These are phyloP conservation scores for Spergularia bocconei DNA, from an alignment of 148 eudicot genomes.

Conservation along the genomic window DNA sequence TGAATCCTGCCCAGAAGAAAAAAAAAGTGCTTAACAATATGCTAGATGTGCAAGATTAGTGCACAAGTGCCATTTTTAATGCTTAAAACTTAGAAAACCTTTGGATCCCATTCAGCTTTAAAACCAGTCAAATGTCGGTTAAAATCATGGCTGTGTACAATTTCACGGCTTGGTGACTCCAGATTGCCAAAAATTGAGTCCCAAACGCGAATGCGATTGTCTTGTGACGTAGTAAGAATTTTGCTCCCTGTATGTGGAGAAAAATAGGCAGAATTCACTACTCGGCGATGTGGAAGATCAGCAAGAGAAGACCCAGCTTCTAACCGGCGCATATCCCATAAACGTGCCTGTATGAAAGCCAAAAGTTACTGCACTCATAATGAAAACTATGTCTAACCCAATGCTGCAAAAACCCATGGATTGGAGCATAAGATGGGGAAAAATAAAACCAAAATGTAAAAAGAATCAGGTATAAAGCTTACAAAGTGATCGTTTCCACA, in stretches of 20 bases:
- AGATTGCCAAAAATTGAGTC: constrained; percentile 74
- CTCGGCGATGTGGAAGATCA: constrained; percentile 76
- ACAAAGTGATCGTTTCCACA: constrained; percentile 99
- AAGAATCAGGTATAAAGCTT: constrained; percentile 29
- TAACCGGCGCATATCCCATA: constrained; percentile 86
- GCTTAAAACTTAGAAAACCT: constrained; percentile 37
- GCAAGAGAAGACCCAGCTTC: constrained; percentile 66
- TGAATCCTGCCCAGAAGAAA: constrained; percentile 56
- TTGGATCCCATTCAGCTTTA: constrained; percentile 99
- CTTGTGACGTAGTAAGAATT: constrained; percentile 88
- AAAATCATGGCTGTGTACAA: constrained; percentile 97
- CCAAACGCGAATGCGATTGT: constrained; percentile 93
- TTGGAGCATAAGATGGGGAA: neutral
- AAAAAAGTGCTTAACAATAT: neutral
- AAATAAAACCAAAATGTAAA: constrained; percentile 2
- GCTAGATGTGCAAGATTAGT: neutral
- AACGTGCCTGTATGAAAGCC: constrained; percentile 60
- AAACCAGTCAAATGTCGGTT: constrained; percentile 90
- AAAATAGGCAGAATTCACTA: constrained; percentile 93
- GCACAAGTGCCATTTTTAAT: neutral
- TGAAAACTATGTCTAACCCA: neutral
- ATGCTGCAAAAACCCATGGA: neutral
- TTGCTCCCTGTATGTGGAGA: constrained; percentile 90
- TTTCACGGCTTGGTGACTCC: constrained; percentile 91
- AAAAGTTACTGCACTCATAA: neutral